These are phyloP conservation scores for Pichia gijzeniarum DNA, from an alignment of 805 yeast genomes.

Conservation along the genomic window DNA sequence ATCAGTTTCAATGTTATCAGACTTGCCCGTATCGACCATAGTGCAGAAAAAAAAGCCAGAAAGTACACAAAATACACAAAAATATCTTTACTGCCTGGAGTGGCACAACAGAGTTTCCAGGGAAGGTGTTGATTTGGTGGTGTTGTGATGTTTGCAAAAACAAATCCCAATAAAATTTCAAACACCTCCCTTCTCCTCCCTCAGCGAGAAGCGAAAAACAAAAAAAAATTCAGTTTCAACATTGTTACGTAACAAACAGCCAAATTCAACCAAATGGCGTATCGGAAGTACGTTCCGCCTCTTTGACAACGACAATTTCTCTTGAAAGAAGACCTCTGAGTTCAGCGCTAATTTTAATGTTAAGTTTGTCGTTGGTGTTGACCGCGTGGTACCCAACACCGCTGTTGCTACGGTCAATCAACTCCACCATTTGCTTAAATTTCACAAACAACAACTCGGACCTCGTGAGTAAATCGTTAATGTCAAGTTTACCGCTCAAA, in stretches of 20 bases:
- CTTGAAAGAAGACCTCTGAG: conserved; percentile 55
- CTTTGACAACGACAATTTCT: conserved; percentile 53
- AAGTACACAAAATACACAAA: neutral
- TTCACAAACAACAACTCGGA: conserved; percentile 78
- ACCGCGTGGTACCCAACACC: conserved; percentile 17
- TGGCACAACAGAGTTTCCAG: no score
- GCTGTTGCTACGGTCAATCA: conserved; percentile 51
- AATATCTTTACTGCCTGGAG: no score
- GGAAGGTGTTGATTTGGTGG: conserved; percentile 11
- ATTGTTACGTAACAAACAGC: neutral
- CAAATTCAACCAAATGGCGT: conserved; percentile 24
- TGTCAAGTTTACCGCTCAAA: conserved; percentile 65
- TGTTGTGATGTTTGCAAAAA: conserved; percentile 20
- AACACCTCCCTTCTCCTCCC: neutral
- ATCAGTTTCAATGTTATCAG: neutral
- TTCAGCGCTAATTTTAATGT: conserved; percentile 39
- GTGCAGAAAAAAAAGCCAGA: neutral
- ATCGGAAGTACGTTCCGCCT: conserved; percentile 25
- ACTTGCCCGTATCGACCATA: neutral
- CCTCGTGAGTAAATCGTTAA: conserved; percentile 73
- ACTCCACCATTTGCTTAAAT: conserved; percentile 71
- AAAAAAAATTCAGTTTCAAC: neutral
- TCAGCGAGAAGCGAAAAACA: neutral
- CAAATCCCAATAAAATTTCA: neutral
- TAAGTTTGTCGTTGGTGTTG: neutral